These are phyloP conservation scores for Syzygium oleosum DNA, from an alignment of 345 rosid genomes.

Conservation along the genomic window DNA sequence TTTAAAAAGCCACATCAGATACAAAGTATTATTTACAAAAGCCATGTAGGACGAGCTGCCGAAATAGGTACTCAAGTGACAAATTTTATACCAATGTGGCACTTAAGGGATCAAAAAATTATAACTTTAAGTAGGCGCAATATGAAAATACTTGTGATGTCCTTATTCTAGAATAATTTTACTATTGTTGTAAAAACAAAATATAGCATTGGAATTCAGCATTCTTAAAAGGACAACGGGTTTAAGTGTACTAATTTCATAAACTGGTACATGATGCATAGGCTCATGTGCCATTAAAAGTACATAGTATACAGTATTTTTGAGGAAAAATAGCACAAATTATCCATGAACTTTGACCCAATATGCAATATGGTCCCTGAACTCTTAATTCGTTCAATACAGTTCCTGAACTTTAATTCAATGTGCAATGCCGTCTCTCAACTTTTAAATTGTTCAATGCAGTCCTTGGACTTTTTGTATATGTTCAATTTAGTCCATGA, in stretches of 20 bases:
- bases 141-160: not conserved
- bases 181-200: not conserved
- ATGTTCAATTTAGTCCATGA: no score
- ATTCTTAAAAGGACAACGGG: not conserved
- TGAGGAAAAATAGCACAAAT: no score
- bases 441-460: no score
- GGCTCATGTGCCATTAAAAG: no score
- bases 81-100: not conserved
- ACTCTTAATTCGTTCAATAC: no score
- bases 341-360: no score
- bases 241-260: not conserved
- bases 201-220: not conserved
- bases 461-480: no score
- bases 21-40: not conserved
- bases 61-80: not conserved
- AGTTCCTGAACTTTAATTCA: no score
- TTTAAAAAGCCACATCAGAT: not conserved
- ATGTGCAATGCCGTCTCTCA: no score
- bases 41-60: not conserved
- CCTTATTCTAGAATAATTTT: not conserved
- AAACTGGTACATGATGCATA: no score
- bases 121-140: accelerated
- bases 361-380: no score
- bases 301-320: no score
- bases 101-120: not conserved